Percentiles rank a stretch among this genome's conserved stretches.
Conservation (phyloP, 2,329 filamentous ascomycete species). For the Colletotrichum sp. region DNA sequence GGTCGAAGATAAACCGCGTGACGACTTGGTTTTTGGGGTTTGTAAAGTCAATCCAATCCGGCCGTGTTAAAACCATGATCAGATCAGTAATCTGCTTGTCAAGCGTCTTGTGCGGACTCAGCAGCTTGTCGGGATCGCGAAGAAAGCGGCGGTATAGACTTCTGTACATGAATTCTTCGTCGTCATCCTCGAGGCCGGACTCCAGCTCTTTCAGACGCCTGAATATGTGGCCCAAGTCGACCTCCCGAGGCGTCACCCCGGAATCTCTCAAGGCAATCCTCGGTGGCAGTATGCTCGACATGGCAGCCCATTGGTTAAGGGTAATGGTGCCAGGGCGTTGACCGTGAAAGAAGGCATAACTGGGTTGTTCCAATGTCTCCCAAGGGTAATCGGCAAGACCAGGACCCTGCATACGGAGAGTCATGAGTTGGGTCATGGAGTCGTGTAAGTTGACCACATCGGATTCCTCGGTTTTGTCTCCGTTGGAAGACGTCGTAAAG, state of each 20-base stretch:
- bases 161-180: conserved; percentile 64
- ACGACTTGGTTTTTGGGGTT: conserved; percentile 73
- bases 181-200: conserved; percentile 58
- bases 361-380: conserved; percentile 78
- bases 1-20: conserved; percentile 74
- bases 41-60: conserved; percentile 77
- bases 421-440: conserved; percentile 64
- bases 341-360: conserved; percentile 72
- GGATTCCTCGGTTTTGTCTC: conserved; percentile 47
- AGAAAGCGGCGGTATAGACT: conserved; percentile 73
- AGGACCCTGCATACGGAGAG: conserved; percentile 51
- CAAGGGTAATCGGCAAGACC: conserved; percentile 57
- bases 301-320: conserved; percentile 70
- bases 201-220: conserved; percentile 65
- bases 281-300: conserved; percentile 61
- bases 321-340: conserved; percentile 72
- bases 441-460: conserved; percentile 58
- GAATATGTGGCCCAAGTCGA: conserved; percentile 62
- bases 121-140: conserved; percentile 67
- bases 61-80: conserved; percentile 70
- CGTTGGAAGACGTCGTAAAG: conserved; percentile 56
- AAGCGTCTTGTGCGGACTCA: conserved; percentile 65
- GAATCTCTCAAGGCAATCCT: conserved; percentile 63
- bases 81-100: conserved; percentile 77
- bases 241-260: conserved; percentile 63